Evolutionary conservation across 495 filamentous ascomycete species (phyloP).

Genomic region (Daldinia bambusicola): DNA sequence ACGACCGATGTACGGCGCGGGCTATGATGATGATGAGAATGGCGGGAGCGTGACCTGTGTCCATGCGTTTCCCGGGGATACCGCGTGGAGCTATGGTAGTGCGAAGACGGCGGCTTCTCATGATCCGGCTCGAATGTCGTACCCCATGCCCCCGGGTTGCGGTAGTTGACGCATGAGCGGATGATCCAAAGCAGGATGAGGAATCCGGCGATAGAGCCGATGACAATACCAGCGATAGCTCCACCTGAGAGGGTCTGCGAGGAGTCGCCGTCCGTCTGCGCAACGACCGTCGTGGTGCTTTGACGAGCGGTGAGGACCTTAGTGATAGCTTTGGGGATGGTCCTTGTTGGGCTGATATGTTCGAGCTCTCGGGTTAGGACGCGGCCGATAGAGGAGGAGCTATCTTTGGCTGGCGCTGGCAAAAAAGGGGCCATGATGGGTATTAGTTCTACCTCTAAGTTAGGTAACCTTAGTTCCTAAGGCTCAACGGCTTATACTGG

Average conservation of each 20-base stretch:
- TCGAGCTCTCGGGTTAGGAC: slow-evolving; percentile 25
- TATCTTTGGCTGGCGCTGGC: slow-evolving; percentile 10
- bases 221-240: slow-evolving; percentile 69
- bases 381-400: slow-evolving; percentile 16
- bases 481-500: slow-evolving; percentile 9
- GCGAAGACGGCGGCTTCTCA: slow-evolving; percentile 41
- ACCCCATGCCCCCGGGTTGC: slow-evolving; percentile 46
- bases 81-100: slow-evolving; percentile 20
- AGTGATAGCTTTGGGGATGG: slow-evolving; percentile 35
- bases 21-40: slow-evolving; percentile 37
- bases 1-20: slow-evolving; percentile 40
- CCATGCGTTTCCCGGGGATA: slow-evolving; percentile 38
- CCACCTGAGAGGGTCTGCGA: slow-evolving; percentile 60
- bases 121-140: slow-evolving; percentile 38
- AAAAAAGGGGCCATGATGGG: slow-evolving; percentile 41
- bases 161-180: slow-evolving; percentile 53
- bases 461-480: not conserved
- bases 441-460: not conserved
- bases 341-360: slow-evolving; percentile 37
- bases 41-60: slow-evolving; percentile 41
- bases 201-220: slow-evolving; percentile 66
- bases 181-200: slow-evolving; percentile 65
- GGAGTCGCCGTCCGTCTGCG: slow-evolving; percentile 43
- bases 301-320: slow-evolving; percentile 36
- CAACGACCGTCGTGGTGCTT: slow-evolving; percentile 41